These are phyloP conservation scores for Dendrobium nobile DNA, from an alignment of 106 monocot species.

Conservation along the genomic window DNA sequence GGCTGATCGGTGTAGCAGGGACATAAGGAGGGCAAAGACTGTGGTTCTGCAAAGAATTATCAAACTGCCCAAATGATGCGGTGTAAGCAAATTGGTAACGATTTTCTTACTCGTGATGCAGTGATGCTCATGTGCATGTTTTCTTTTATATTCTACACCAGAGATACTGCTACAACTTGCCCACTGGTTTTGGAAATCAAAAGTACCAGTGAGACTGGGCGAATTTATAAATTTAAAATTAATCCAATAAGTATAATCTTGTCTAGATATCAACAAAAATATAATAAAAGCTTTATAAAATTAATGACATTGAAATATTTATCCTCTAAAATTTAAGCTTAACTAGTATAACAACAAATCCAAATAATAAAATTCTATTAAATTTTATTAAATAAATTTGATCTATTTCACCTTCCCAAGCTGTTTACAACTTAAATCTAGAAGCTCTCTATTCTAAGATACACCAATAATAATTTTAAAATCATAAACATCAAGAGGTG, in stretches of 20 bases:
- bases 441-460: too few species aligned
- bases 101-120: not conserved
- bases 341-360: too few species aligned
- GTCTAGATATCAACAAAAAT: not conserved
- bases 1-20: slow-evolving; percentile 50
- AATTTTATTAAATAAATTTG: too few species aligned
- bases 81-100: not conserved
- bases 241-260: not conserved
- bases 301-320: too few species aligned
- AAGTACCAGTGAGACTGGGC: not conserved
- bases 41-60: slow-evolving; percentile 44
- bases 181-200: not conserved
- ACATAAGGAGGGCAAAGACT: slow-evolving; percentile 57
- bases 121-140: not conserved
- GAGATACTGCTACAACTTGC: not conserved
- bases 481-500: too few species aligned
- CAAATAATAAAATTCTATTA: too few species aligned
- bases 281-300: too few species aligned
- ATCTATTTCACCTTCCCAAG: too few species aligned
- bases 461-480: too few species aligned
- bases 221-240: not conserved
- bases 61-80: slow-evolving; percentile 11
- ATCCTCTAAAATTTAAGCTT: too few species aligned
- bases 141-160: not conserved
- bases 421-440: too few species aligned